A percentile compares a stretch with the other conserved stretches of the same genome.
Conservation (phyloP, 192 early-diverging fungal genomes). For the Entophlyctis luteolus region DNA sequence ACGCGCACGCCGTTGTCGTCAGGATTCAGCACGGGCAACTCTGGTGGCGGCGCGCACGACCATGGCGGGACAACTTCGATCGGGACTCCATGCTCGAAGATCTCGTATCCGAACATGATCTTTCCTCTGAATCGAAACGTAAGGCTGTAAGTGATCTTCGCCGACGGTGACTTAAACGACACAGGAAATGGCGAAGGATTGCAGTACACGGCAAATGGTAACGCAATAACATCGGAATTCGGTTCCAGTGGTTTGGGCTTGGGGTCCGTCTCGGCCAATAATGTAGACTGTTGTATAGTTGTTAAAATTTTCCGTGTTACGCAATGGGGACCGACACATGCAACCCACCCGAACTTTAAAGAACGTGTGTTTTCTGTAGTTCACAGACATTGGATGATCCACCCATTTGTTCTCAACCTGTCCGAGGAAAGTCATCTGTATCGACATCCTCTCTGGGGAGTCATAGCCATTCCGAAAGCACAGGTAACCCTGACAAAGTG, state of each 20-base stretch:
- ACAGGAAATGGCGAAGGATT: too few relatives aligned
- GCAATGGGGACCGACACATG: too few relatives aligned
- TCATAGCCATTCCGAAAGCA: too few relatives aligned
- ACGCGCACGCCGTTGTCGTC: constrained; percentile 3
- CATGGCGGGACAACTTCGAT: neutral
- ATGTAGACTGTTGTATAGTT: too few relatives aligned
- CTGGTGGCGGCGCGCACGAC: neutral
- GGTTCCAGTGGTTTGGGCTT: too few relatives aligned
- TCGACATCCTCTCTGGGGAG: neutral
- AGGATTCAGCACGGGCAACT: neutral
- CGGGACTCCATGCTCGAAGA: neutral
- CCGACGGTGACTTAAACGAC: neutral
- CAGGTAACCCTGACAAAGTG: too few relatives aligned
- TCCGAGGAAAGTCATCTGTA: neutral
- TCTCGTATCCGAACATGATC: neutral
- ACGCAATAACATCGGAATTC: too few relatives aligned
- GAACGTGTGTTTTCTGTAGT: neutral
- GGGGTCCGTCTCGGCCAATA: too few relatives aligned
- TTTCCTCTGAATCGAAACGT: neutral
- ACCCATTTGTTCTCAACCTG: neutral
- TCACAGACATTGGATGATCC: neutral
- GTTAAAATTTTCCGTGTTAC: too few relatives aligned
- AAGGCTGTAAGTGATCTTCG: neutral
- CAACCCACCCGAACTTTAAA: neutral
- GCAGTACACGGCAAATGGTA: too few relatives aligned